Base-by-base conservation (phyloP, 805 yeast species). In the Kuraishia hungarica region DNA sequence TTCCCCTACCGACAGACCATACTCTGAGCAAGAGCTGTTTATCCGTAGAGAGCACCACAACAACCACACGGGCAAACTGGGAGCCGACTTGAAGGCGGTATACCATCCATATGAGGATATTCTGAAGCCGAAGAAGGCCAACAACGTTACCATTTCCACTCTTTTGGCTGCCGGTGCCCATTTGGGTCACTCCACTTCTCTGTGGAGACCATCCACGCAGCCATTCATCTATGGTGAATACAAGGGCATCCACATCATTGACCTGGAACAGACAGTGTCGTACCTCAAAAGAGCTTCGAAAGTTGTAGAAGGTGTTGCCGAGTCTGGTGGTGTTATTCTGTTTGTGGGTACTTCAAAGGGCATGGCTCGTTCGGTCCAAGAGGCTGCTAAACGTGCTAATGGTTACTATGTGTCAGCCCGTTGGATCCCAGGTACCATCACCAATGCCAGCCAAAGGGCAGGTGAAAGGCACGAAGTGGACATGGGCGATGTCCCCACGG, bases 341-440 rank as follows among this genome's bases (percentile, higher is more conserved):
- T 90, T 82, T 66, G 85, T 94, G 23, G 98, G 98, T 24, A 86
- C 97, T 10, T 77, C 87, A 55, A 82, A 83, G 53, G 92, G 90
- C 54, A 94, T 89, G 64, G 81, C 81, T 58, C 77, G 86, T 55
- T 79, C 90, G 0, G 81, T 94, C 51, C 85, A 84, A 64, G 82
- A 79, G 57, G 96, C 97, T 11, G 96, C 98, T 1, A 72, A 75
- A 51, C 80, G 96, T 61, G 75, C 84, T 55, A 78, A 82, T 56
- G 97, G 96, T 17, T 90, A 83, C 71, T 91, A 86, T 65, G 92
- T 94, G 21, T 77, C 87, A 22, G 79, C 83, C 51, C 83, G 91
- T 66, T 94, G 99, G 99, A 81, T 89, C 57, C 97, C 97, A 1
- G 99, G 99, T 60, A 87, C 96, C 23, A 77, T 94, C 61, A 90